Base-by-base conservation (phyloP, 495 filamentous ascomycete genomes). In the Aspergillus incahuasiensis region DNA sequence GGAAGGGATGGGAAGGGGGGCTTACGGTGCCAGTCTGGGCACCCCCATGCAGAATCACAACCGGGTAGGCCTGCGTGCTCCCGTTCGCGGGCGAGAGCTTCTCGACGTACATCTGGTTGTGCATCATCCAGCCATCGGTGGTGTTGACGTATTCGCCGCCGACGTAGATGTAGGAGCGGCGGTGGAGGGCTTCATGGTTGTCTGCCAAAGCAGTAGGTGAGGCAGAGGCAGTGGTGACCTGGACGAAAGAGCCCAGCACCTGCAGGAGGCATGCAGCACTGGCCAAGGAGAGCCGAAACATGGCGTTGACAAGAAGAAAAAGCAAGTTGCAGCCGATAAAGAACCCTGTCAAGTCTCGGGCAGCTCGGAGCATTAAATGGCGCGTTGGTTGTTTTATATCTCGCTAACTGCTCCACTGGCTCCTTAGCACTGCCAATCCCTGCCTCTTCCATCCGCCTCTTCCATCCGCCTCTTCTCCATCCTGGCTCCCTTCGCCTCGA, bases 71-170 rank as follows among this genome's bases (percentile, higher is more conserved):
- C 56, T 68, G 52, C 45, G 57, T 28, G 28, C 28, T 45, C 5
- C 55, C 59, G 13, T 11, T 54, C 6, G 40, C 9, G 0, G 80
- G 80, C 12, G 63, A 66, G 39, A 84, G 61, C 39, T 74, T 70
- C 65, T 84, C 81, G n/a, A 82, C 79, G 61, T 83, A 82, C 67
- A 82, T 80, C 68, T 82, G 78, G 39, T 73, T 54, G 24, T 54
- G 51, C 40, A 54, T 45, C 16, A 54, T n/a, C 20, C 30, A 42
- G 51, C 51, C 51, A 21, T 34, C 39, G 7, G 40, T 74, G 20
- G 68, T 63, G 44, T 76, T 65, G 9, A 74, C 51, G 59, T 77
- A 69, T 9, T 64, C 54, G 20, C 78, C 79, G 16, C 79, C 79
- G 4, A 78, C 68, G 57, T 82, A 81, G 60, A 80, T 78, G 11